phyloP scores from a whole-genome alignment of 2,329 filamentous ascomycete species.

The Podosphaera xanthii region DNA sequence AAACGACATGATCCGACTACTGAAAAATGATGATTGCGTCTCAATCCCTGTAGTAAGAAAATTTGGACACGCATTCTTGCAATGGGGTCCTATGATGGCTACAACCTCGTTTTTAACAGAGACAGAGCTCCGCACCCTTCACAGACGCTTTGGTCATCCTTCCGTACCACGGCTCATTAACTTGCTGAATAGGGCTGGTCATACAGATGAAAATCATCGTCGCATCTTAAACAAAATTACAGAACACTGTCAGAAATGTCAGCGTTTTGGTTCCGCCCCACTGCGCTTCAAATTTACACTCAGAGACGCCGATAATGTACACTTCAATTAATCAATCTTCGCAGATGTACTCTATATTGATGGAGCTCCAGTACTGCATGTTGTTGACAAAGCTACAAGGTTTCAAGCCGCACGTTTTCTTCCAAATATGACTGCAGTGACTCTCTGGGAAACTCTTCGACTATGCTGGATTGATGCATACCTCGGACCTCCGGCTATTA shows the following conservation, averaged over 20 bases:
- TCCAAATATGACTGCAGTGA: neutral
- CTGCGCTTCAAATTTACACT: slow-evolving; percentile 1
- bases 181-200: neutral
- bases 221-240: neutral
- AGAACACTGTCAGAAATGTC: neutral
- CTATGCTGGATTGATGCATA: neutral
- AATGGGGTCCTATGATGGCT: neutral
- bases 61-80: neutral
- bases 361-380: neutral
- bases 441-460: no score
- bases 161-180: neutral
- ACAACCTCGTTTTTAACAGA: neutral
- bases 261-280: neutral
- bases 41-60: neutral
- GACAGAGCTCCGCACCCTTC: neutral
- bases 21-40: neutral
- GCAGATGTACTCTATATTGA: slow-evolving; percentile 2
- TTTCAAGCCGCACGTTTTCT: slow-evolving; percentile 1
- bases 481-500: neutral
- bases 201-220: neutral
- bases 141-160: neutral
- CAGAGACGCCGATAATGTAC: neutral
- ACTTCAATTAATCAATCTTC: slow-evolving; percentile 2
- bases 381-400: neutral
- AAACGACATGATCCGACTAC: neutral